Evolutionary conservation across 2,329 filamentous ascomycete genomes (phyloP).

Genomic region (Trichoderma harzianum): DNA sequence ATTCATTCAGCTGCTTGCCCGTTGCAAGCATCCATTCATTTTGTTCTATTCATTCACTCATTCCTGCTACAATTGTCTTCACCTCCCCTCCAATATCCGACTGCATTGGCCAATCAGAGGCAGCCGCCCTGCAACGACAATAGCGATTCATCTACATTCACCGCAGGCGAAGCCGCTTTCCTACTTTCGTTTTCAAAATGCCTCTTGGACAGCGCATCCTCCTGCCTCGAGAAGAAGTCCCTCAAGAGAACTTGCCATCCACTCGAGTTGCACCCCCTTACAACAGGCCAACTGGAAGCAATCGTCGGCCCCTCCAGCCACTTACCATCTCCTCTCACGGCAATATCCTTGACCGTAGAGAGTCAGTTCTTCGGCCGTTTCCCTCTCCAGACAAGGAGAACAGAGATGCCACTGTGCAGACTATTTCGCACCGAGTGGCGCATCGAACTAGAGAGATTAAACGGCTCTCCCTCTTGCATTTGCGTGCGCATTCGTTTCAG

Average conservation of each 20-base stretch:
- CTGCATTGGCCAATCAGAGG: background rate
- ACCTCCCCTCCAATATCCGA: background rate
- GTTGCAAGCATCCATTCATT: background rate
- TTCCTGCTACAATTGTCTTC: background rate
- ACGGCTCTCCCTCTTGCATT: slow-evolving; percentile 17
- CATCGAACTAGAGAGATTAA: slow-evolving; percentile 16
- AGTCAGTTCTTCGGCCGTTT: slow-evolving; percentile 24
- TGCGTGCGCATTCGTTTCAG: background rate
- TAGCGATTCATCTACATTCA: background rate
- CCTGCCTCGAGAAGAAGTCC: background rate
- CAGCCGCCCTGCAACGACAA: background rate
- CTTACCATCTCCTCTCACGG: slow-evolving; percentile 27
- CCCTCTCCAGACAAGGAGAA: slow-evolving; percentile 31
- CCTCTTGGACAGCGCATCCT: slow-evolving; percentile 2
- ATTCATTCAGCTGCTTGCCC: background rate
- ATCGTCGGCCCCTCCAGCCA: slow-evolving; percentile 29
- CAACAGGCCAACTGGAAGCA: slow-evolving; percentile 8
- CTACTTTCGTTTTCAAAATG: background rate
- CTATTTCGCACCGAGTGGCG: slow-evolving; percentile 20
- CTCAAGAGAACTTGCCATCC: slow-evolving; percentile 10
- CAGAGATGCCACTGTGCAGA: slow-evolving; percentile 20
- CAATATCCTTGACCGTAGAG: slow-evolving; percentile 22
- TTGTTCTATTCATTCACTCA: background rate
- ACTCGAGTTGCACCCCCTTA: background rate
- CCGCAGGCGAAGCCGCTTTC: background rate